phyloP scores from a whole-genome alignment of 2,329 filamentous ascomycete species.

The Tolypocladium paradoxum region DNA sequence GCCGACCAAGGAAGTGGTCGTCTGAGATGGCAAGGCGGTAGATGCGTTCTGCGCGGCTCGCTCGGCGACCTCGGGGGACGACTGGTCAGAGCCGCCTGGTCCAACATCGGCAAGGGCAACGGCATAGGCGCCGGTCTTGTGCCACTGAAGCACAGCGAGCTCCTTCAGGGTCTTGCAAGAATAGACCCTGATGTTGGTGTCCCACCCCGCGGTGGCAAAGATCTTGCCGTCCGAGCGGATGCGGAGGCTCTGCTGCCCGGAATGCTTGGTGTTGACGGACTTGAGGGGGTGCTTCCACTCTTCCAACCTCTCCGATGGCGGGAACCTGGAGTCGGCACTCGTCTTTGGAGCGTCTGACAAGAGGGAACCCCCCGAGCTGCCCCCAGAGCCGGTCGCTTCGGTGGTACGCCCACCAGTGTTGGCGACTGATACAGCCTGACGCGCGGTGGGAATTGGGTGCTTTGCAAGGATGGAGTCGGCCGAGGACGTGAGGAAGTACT shows the following conservation, averaged over 20 bases:
- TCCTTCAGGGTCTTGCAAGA: conserved; percentile 71
- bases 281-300: conserved; percentile 43
- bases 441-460: conserved; percentile 49
- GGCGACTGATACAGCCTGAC: conserved; percentile 13
- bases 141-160: conserved; percentile 89
- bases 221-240: conserved; percentile 73
- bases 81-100: not conserved
- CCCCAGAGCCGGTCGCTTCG: conserved; percentile 6
- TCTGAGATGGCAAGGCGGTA: not conserved
- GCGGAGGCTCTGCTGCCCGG: conserved; percentile 73
- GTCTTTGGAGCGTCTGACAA: conserved; percentile 13
- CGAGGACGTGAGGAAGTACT: conserved; percentile 66
- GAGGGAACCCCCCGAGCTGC: conserved; percentile 8
- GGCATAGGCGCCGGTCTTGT: conserved; percentile 77
- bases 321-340: not conserved
- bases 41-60: not conserved
- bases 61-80: not conserved
- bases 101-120: conserved; percentile 54
- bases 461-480: conserved; percentile 73
- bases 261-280: conserved; percentile 66
- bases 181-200: conserved; percentile 72
- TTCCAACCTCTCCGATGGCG: conserved; percentile 9
- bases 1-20: not conserved
- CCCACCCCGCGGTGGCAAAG: conserved; percentile 90
- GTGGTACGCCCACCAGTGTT: conserved; percentile 7